Percentiles rank a stretch among this genome's conserved stretches.
phyloP scores from a whole-genome alignment of 495 filamentous ascomycete species.

The Penicillium atrosanguineum region DNA sequence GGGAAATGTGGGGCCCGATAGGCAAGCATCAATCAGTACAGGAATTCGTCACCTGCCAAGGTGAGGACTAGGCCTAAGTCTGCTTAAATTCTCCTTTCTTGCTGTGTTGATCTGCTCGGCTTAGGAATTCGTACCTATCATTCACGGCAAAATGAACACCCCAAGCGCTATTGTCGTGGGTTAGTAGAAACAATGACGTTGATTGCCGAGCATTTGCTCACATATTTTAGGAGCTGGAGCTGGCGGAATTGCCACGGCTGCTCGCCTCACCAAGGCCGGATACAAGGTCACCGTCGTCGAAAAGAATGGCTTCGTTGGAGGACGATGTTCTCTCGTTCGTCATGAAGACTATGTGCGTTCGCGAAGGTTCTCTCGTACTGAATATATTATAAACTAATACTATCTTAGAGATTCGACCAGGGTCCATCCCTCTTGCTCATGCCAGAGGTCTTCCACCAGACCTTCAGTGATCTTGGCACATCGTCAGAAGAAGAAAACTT shows the following conservation, averaged over 20 bases:
- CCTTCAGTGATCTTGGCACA: conserved; percentile 62
- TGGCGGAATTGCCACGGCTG: conserved; percentile 65
- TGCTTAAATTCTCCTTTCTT: too few relatives aligned
- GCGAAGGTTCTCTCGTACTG: too few relatives aligned
- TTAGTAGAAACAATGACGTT: background rate
- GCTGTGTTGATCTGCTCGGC: too few relatives aligned
- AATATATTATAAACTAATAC: background rate
- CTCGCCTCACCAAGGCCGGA: conserved; percentile 63
- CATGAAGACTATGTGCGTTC: conserved; percentile 49
- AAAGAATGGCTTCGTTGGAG: conserved; percentile 66
- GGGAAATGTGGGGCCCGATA: background rate
- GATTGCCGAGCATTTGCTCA: background rate
- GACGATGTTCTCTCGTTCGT: conserved; percentile 58
- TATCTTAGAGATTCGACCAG: conserved; percentile 62
- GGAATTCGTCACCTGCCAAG: background rate
- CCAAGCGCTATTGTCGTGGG: conserved; percentile 4
- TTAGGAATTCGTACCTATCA: background rate
- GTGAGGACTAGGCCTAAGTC: too few relatives aligned
- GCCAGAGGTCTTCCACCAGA: conserved; percentile 60
- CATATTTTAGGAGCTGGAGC: conserved; percentile 56
- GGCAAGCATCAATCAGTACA: background rate
- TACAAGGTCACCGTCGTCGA: conserved; percentile 65
- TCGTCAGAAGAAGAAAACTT: conserved; percentile 57
- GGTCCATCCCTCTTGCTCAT: conserved; percentile 68
- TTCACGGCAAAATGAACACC: background rate